These are phyloP conservation scores for Silene vulgaris DNA, from an alignment of 179 eudicot genomes.

Conservation along the genomic window DNA sequence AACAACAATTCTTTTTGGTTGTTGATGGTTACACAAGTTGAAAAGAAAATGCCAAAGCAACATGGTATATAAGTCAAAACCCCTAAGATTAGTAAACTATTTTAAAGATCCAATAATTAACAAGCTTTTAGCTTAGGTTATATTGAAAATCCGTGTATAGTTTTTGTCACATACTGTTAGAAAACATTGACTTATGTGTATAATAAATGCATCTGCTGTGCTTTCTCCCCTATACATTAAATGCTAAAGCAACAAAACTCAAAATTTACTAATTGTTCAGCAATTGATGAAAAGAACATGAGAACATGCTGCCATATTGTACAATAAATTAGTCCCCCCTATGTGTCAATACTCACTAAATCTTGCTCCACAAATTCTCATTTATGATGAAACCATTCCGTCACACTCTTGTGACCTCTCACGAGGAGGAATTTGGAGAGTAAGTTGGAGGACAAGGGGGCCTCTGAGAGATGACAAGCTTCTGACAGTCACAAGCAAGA, in stretches of 20 bases:
- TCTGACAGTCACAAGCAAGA: too few species aligned
- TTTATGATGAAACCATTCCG: too few species aligned
- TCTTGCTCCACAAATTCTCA: too few species aligned
- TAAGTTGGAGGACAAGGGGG: too few species aligned
- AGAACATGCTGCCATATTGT: not conserved
- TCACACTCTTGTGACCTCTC: too few species aligned
- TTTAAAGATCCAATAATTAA: not conserved
- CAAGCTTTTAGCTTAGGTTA: not conserved
- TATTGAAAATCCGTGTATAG: not conserved
- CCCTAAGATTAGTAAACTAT: slow-evolving; percentile 14
- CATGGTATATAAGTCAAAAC: slow-evolving; percentile 23
- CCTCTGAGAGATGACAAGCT: too few species aligned
- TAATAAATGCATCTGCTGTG: slow-evolving; percentile 9
- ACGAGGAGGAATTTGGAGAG: too few species aligned
- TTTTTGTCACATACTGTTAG: slow-evolving; percentile 11
- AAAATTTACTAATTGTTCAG: not conserved
- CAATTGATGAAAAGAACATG: not conserved
- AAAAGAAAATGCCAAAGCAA: slow-evolving; percentile 23
- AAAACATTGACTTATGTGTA: slow-evolving; percentile 8
- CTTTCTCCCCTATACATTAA: not conserved
- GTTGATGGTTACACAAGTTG: slow-evolving; percentile 14
- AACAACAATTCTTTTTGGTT: not conserved
- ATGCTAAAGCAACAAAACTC: not conserved
- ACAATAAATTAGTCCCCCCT: too few species aligned
- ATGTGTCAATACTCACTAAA: too few species aligned